phyloP scores from a whole-genome alignment of 2,329 filamentous ascomycete genomes.

The Fusarium stilboides region DNA sequence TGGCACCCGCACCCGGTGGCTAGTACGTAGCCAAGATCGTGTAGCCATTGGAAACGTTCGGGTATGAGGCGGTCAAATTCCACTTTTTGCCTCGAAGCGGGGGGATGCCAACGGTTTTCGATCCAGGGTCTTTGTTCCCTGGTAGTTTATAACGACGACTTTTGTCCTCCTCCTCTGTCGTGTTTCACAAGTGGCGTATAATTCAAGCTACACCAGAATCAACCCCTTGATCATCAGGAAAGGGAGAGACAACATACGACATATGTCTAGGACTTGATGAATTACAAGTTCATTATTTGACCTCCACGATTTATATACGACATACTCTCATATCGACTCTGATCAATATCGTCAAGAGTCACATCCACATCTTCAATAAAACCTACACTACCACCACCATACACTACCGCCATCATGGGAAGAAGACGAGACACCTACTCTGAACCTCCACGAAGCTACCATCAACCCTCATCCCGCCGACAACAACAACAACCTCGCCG shows the following conservation, averaged over 20 bases:
- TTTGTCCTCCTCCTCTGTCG: constrained; percentile 4
- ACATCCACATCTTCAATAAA: background rate
- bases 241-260: constrained; percentile 10
- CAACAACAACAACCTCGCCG: constrained; percentile 17
- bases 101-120: constrained; percentile 9
- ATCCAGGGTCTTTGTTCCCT: constrained; percentile 2
- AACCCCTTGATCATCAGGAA: background rate
- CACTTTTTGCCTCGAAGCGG: constrained; percentile 4
- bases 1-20: constrained; percentile 7
- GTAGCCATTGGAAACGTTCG: background rate
- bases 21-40: too few species aligned
- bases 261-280: background rate
- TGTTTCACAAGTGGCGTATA: too few species aligned
- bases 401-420: constrained; percentile 26
- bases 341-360: background rate
- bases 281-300: background rate
- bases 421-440: constrained; percentile 38
- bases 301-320: background rate
- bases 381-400: background rate
- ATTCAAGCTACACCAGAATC: background rate
- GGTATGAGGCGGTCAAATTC: background rate
- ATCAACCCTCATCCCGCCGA: constrained; percentile 10
- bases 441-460: constrained; percentile 28
- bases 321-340: background rate
- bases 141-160: constrained; percentile 26